These are phyloP conservation scores for Penicillium sp. DNA, from an alignment of 2,329 filamentous ascomycete genomes.

Conservation along the genomic window DNA sequence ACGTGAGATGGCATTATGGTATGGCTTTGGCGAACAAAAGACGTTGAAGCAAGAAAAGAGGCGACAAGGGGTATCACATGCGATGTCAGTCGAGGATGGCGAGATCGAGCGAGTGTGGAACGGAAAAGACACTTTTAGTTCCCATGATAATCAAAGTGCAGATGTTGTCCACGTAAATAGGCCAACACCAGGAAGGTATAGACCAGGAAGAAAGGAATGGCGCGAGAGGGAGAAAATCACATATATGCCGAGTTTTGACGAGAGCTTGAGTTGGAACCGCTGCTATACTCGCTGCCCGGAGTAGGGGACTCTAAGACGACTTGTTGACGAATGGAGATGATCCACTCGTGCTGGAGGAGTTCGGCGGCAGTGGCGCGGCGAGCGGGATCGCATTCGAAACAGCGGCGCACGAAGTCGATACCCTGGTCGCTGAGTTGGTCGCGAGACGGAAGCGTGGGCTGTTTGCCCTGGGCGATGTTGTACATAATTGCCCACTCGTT, in stretches of 20 bases:
- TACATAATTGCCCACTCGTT: slow-evolving; percentile 99
- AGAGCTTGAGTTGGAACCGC: slow-evolving; percentile 25
- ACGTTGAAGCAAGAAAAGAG: slow-evolving; percentile 4
- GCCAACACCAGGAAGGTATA: not conserved
- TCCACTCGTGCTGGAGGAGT: slow-evolving; percentile 91
- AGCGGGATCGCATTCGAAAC: slow-evolving; percentile 80
- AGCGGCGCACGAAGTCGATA: slow-evolving; percentile 82
- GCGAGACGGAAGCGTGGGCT: slow-evolving; percentile 73
- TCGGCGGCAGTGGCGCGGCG: slow-evolving; percentile 80
- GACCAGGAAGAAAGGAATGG: not conserved
- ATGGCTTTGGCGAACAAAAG: not conserved
- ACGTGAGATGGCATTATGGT: not conserved
- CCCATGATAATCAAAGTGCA: slow-evolving; percentile 1
- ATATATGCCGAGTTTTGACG: slow-evolving; percentile 30
- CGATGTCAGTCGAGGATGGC: slow-evolving; percentile 19
- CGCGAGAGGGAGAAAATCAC: slow-evolving; percentile 10
- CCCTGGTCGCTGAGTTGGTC: slow-evolving; percentile 84
- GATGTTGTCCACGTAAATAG: not conserved
- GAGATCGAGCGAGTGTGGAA: slow-evolving; percentile 20
- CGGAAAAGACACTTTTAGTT: slow-evolving; percentile 1
- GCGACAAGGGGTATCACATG: slow-evolving; percentile 32
- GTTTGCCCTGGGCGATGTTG: slow-evolving; percentile 96
- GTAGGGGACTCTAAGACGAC: slow-evolving; percentile 45
- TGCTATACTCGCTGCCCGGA: slow-evolving; percentile 32
- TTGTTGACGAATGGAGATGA: slow-evolving; percentile 50